Evolutionary conservation across 2,329 filamentous ascomycete genomes (phyloP).

Genomic region (Rhynchosporium agropyri): DNA sequence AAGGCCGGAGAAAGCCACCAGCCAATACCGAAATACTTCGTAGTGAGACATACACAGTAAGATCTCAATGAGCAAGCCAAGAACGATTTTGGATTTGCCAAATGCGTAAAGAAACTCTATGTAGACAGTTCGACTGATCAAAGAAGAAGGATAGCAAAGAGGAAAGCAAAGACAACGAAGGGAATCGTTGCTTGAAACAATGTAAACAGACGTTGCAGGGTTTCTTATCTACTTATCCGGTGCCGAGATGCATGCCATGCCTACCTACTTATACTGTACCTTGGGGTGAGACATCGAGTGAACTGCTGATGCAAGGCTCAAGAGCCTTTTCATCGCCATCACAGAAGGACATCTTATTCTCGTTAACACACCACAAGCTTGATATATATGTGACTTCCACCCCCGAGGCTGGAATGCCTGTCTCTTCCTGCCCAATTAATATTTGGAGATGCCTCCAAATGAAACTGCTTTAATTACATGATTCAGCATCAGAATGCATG

Average conservation of each 20-base stretch:
- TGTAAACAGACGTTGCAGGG: slow-evolving; percentile 10
- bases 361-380: neutral
- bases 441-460: neutral
- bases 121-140: neutral
- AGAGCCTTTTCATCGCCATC: slow-evolving; percentile 12
- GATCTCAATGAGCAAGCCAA: no score
- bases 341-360: slow-evolving; percentile 14
- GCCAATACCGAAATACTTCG: neutral
- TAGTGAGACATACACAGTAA: neutral
- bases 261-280: neutral
- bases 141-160: neutral
- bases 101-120: no score
- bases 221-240: slow-evolving; percentile 19
- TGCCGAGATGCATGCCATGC: slow-evolving; percentile 8
- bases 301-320: slow-evolving; percentile 20
- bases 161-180: neutral
- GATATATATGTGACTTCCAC: slow-evolving; percentile 4
- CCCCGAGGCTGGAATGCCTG: slow-evolving; percentile 1
- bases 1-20: slow-evolving; percentile 18
- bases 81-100: no score
- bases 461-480: neutral
- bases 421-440: neutral
- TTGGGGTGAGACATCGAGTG: slow-evolving; percentile 6
- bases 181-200: neutral
- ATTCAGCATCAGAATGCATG: slow-evolving; percentile 15